A percentile compares a stretch with the other conserved stretches of the same genome.
These are phyloP conservation scores for Globisporangium paddicum DNA, from an alignment of 352 stramenopile genomes.

Conservation along the genomic window DNA sequence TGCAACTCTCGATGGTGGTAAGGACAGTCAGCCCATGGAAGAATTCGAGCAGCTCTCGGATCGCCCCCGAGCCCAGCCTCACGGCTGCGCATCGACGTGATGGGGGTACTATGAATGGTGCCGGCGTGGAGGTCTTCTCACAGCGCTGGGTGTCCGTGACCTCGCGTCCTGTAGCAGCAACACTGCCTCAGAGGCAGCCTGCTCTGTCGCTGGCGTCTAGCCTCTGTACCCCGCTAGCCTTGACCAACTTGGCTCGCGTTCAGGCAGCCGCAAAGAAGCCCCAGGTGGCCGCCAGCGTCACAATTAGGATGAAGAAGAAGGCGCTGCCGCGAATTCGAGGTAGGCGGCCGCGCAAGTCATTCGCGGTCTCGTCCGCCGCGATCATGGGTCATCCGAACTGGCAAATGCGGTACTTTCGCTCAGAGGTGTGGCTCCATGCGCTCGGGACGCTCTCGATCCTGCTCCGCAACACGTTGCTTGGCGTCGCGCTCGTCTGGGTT, in stretches of 20 bases:
- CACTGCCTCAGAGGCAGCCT: background rate
- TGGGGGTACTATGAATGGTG: background rate
- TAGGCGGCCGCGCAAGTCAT: background rate
- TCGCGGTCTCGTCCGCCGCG: background rate
- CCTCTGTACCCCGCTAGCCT: background rate
- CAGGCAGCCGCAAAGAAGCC: background rate
- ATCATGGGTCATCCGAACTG: background rate
- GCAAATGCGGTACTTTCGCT: background rate
- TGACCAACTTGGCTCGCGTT: background rate
- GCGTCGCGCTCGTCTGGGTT: conserved; percentile 13
- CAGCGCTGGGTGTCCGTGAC: background rate
- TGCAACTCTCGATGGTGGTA: background rate
- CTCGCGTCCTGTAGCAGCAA: background rate
- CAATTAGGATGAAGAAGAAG: background rate
- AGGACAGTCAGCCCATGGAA: background rate
- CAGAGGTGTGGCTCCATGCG: conserved; percentile 6
- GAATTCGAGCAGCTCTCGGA: background rate
- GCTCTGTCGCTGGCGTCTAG: no score
- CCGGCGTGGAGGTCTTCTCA: background rate
- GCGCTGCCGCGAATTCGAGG: background rate
- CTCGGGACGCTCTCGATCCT: conserved; percentile 14
- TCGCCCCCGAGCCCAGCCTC: background rate
- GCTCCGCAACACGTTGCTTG: conserved; percentile 17
- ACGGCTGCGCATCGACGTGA: background rate
- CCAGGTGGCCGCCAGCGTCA: background rate